A percentile compares a stretch with the other conserved stretches of the same genome.
Evolutionary conservation across 306 rosid species (phyloP).

Genomic region (Pachyrhizus erosus): DNA sequence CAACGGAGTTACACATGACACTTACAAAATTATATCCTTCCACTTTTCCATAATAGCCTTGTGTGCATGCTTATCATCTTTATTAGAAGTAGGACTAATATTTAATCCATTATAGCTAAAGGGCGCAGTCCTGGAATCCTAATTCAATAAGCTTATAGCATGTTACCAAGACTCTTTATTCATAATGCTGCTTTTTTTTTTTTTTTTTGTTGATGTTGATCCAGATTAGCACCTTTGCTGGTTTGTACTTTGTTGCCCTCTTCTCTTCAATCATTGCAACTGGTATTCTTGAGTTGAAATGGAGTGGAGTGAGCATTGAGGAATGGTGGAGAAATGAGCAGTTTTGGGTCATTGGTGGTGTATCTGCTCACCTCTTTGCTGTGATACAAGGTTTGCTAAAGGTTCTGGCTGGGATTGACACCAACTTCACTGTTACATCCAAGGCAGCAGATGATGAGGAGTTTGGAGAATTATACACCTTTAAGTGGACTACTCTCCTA

Average conservation of each 20-base stretch:
- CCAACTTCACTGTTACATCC: slow-evolving; percentile 83
- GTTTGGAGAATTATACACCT: slow-evolving; percentile 74
- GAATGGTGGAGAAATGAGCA: slow-evolving; percentile 99
- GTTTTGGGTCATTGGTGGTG: slow-evolving; percentile 95
- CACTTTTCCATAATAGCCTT: slow-evolving; percentile 4
- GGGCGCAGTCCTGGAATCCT: neutral
- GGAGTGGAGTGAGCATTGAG: slow-evolving; percentile 96
- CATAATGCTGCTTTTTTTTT: slow-evolving; percentile 14
- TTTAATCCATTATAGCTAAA: neutral
- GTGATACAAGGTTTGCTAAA: slow-evolving; percentile 85
- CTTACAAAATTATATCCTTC: neutral
- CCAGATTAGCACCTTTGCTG: slow-evolving; percentile 91
- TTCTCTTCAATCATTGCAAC: slow-evolving; percentile 84
- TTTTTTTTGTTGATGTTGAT: slow-evolving; percentile 34
- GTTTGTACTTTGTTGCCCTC: slow-evolving; percentile 75
- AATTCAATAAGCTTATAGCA: neutral
- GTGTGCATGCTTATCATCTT: slow-evolving; percentile 8
- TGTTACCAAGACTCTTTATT: slow-evolving; percentile 10
- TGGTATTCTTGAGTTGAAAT: slow-evolving; percentile 81
- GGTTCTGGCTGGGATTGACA: slow-evolving; percentile 82
- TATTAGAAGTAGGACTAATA: neutral
- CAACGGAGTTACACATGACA: neutral
- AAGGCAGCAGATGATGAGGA: slow-evolving; percentile 88
- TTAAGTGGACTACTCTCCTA: slow-evolving; percentile 85
- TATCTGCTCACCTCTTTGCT: slow-evolving; percentile 88